phyloP scores from a whole-genome alignment of 306 rosid species.

The Cyclanthera cordifolia region DNA sequence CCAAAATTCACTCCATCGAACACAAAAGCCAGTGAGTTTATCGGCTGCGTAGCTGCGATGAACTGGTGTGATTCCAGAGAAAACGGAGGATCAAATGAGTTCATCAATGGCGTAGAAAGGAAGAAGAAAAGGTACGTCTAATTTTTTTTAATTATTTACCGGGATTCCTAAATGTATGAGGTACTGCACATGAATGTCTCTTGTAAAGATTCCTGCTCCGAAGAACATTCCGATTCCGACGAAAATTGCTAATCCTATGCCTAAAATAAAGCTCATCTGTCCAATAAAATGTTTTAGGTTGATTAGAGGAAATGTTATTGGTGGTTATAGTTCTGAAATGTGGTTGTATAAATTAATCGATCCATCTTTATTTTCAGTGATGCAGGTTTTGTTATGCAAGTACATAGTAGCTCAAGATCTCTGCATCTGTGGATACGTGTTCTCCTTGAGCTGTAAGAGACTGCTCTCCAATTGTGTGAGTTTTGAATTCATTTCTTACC shows the following conservation, averaged over 20 bases:
- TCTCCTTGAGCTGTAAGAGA: neutral
- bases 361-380: neutral
- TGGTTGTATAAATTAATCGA: neutral
- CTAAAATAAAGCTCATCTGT: conserved; percentile 74
- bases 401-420: neutral
- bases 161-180: conserved; percentile 68
- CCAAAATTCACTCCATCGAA: conserved; percentile 94
- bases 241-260: conserved; percentile 51
- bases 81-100: neutral
- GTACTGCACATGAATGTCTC: conserved; percentile 49
- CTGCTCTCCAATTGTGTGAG: neutral
- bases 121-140: neutral
- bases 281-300: neutral
- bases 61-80: conserved; percentile 34
- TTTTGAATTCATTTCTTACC: conserved; percentile 22
- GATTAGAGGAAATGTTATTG: neutral
- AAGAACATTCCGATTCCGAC: conserved; percentile 69
- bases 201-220: conserved; percentile 72
- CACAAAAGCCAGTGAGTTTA: conserved; percentile 76
- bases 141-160: conserved; percentile 23
- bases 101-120: neutral
- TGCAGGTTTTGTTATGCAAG: neutral
- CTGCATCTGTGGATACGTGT: neutral
- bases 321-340: neutral
- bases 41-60: conserved; percentile 92